Conservation (phyloP, 768 basidiomycete genomes). For the Paxillus involutus region DNA sequence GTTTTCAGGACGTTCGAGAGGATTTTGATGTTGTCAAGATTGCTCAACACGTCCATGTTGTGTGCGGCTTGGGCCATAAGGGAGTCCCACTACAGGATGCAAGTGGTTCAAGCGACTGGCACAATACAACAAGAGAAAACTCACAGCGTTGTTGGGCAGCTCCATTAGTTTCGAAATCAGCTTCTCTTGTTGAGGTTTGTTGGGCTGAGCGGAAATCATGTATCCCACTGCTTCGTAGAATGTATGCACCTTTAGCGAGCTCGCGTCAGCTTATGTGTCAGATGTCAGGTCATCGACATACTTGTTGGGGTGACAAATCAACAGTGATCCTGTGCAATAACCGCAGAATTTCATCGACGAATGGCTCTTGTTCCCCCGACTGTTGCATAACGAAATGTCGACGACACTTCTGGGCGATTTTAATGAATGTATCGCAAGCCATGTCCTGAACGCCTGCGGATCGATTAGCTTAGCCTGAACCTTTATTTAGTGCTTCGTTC, state of each 20-base stretch:
- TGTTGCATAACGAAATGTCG: conserved; percentile 99
- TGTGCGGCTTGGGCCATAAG: conserved; percentile 94
- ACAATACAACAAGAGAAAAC: conserved; percentile 25
- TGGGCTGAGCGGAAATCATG: conserved; percentile 99
- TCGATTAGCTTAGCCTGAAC: conserved; percentile 1
- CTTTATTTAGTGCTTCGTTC: not conserved
- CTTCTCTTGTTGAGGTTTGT: conserved; percentile 95
- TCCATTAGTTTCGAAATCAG: conserved; percentile 96
- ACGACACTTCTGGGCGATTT: conserved; percentile 98
- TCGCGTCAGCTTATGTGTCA: conserved; percentile 9
- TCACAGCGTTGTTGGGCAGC: conserved; percentile 90
- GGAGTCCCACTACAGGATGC: conserved; percentile 79
- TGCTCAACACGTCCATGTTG: conserved; percentile 88
- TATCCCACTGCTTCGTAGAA: conserved; percentile 99
- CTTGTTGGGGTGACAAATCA: conserved; percentile 90
- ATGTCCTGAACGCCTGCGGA: conserved; percentile 93
- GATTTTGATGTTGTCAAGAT: conserved; percentile 94
- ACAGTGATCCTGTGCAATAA: conserved; percentile 91
- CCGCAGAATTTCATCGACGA: conserved; percentile 95
- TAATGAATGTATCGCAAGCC: conserved; percentile 99
- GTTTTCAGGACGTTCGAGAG: conserved; percentile 97
- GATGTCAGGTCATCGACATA: conserved; percentile 4
- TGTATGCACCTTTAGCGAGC: conserved; percentile 68
- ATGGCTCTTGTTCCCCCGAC: conserved; percentile 94
- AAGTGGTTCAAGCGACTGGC: not conserved